Percentiles rank a stretch among this genome's conserved stretches.
phyloP scores from a whole-genome alignment of 2,329 filamentous ascomycete species.

The Paecilomyces dactylethromorphus region DNA sequence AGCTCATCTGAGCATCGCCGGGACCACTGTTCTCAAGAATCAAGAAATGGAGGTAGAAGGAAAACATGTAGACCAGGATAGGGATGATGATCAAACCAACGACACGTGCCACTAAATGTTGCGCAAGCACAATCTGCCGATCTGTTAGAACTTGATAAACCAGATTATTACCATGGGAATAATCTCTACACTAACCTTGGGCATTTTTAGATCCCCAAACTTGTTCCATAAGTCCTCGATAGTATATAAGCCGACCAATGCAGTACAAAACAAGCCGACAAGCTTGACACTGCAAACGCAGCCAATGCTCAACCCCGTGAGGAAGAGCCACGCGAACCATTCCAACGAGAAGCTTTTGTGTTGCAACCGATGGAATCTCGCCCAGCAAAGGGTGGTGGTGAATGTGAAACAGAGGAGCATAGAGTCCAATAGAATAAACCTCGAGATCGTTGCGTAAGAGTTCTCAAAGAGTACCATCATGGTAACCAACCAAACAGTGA shows the following conservation, averaged over 20 bases:
- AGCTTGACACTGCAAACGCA: conserved; percentile 99
- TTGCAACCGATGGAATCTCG: conserved; percentile 87
- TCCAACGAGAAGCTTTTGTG: conserved; percentile 78
- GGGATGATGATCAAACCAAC: conserved; percentile 85
- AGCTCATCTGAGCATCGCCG: conserved; percentile 99
- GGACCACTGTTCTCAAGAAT: conserved; percentile 91
- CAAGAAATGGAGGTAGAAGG: conserved; percentile 89
- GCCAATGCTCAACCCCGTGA: conserved; percentile 92
- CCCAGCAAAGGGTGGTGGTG: conserved; percentile 93
- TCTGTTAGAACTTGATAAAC: conserved; percentile 10
- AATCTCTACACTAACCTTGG: conserved; percentile 51
- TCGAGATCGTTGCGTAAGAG: conserved; percentile 97
- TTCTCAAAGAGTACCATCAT: conserved; percentile 98
- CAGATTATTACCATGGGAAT: conserved; percentile 1
- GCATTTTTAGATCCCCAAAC: conserved; percentile 91
- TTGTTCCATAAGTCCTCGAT: conserved; percentile 97
- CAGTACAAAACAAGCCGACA: conserved; percentile 92
- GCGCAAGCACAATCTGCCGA: conserved; percentile 57
- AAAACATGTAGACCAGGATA: conserved; percentile 86
- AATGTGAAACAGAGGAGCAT: conserved; percentile 99
- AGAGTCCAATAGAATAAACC: conserved; percentile 95
- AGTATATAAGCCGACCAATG: conserved; percentile 91
- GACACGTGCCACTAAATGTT: conserved; percentile 73
- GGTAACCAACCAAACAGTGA: conserved; percentile 89
- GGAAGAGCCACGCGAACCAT: conserved; percentile 91